Conservation (phyloP, 352 stramenopile genomes). For the Globisporangium acanthophoron region DNA sequence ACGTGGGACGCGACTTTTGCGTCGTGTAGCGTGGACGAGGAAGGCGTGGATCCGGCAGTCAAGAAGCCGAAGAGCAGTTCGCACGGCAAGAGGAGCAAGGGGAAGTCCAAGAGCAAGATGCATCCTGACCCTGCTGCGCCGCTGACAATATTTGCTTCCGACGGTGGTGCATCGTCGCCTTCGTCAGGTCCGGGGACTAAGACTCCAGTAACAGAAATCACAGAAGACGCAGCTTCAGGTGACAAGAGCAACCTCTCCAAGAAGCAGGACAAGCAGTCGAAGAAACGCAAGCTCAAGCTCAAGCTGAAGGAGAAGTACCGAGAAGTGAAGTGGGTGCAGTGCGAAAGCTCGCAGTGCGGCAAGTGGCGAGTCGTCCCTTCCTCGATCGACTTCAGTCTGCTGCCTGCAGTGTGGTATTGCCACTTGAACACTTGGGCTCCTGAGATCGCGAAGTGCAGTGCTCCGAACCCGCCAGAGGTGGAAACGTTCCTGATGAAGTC, state of each 20-base stretch:
- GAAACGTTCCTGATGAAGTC: slow-evolving; percentile 60
- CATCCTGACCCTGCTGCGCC: not conserved
- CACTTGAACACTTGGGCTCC: slow-evolving; percentile 76
- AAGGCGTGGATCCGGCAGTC: slow-evolving; percentile 37
- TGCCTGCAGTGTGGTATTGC: slow-evolving; percentile 90
- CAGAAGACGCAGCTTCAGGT: not conserved
- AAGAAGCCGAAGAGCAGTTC: slow-evolving; percentile 14
- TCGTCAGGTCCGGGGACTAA: slow-evolving; percentile 28
- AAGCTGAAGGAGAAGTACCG: slow-evolving; percentile 78
- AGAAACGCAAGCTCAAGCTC: slow-evolving; percentile 72
- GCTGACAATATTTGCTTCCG: slow-evolving; percentile 8
- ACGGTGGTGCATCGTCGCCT: slow-evolving; percentile 31
- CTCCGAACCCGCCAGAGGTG: slow-evolving; percentile 66
- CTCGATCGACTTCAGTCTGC: slow-evolving; percentile 83
- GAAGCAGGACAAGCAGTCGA: slow-evolving; percentile 64
- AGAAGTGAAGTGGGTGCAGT: slow-evolving; percentile 94
- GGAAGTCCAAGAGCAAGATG: slow-evolving; percentile 25
- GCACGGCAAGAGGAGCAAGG: slow-evolving; percentile 6
- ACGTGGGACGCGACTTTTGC: slow-evolving; percentile 84
- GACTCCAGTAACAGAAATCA: not conserved
- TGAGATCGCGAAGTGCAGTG: slow-evolving; percentile 62
- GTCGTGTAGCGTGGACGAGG: slow-evolving; percentile 87
- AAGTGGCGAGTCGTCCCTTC: slow-evolving; percentile 94
- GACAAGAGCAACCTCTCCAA: slow-evolving; percentile 26
- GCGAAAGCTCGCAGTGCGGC: slow-evolving; percentile 88